Percentiles rank a stretch among this genome's conserved stretches.
These are phyloP conservation scores for Coniochaeta sp. DNA, from an alignment of 2,329 filamentous ascomycete genomes.

Conservation along the genomic window DNA sequence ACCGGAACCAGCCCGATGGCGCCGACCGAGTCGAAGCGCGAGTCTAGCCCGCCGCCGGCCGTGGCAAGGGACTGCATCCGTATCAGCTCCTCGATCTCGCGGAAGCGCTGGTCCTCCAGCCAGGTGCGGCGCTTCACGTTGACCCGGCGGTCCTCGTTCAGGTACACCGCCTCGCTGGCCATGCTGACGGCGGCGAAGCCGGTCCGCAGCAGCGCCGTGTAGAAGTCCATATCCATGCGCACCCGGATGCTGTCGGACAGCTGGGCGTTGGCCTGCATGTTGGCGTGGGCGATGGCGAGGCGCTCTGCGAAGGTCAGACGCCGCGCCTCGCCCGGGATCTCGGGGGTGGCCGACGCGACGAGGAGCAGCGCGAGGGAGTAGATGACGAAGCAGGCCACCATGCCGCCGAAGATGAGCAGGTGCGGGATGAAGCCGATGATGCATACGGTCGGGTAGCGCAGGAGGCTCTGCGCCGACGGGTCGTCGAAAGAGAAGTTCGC, in stretches of 20 bases:
- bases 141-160: slow-evolving; percentile 80
- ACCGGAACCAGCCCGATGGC: slow-evolving; percentile 49
- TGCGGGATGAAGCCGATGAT: slow-evolving; percentile 94
- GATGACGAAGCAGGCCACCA: slow-evolving; percentile 66
- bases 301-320: slow-evolving; percentile 47
- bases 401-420: slow-evolving; percentile 76
- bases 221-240: slow-evolving; percentile 88
- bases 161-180: slow-evolving; percentile 89
- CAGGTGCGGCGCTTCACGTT: slow-evolving; percentile 73
- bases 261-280: slow-evolving; percentile 88
- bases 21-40: slow-evolving; percentile 44
- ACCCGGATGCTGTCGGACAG: slow-evolving; percentile 67
- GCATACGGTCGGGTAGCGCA: slow-evolving; percentile 88
- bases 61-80: slow-evolving; percentile 44
- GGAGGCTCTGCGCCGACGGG: slow-evolving; percentile 54
- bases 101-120: slow-evolving; percentile 80
- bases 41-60: slow-evolving; percentile 30
- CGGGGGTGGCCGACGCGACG: slow-evolving; percentile 61
- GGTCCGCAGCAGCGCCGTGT: slow-evolving; percentile 77
- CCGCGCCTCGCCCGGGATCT: slow-evolving; percentile 26
- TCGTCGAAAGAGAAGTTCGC: slow-evolving; percentile 55
- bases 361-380: slow-evolving; percentile 71
- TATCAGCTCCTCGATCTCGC: slow-evolving; percentile 59
- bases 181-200: slow-evolving; percentile 87
- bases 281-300: slow-evolving; percentile 66